Conservation (phyloP, 306 rosid genomes). For the Sesbania bispinosa region DNA sequence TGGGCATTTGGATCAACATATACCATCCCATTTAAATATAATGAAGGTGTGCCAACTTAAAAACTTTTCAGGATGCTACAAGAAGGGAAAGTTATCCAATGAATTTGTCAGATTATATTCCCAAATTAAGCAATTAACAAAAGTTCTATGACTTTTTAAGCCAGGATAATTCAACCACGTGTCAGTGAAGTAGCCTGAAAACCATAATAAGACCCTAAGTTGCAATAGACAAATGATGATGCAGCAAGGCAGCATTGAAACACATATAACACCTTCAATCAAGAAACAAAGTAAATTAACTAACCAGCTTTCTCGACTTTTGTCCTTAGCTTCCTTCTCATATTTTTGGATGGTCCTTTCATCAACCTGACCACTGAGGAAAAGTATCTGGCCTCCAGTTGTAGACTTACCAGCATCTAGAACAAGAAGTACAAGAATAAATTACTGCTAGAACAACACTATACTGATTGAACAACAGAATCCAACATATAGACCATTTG, state of each 20-base stretch:
- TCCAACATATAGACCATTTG: background rate
- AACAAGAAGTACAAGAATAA: conserved; percentile 16
- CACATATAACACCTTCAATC: background rate
- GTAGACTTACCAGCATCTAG: conserved; percentile 99
- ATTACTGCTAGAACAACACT: conserved; percentile 7
- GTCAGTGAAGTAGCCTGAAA: background rate
- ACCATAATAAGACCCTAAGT: background rate
- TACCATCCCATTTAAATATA: background rate
- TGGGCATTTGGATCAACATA: background rate
- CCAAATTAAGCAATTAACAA: background rate
- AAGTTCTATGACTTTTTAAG: background rate
- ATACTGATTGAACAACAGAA: background rate
- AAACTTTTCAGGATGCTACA: background rate
- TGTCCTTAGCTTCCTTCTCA: conserved; percentile 98
- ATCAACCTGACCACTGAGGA: conserved; percentile 95
- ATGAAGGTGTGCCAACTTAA: background rate
- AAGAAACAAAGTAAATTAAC: conserved; percentile 29
- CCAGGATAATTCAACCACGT: background rate
- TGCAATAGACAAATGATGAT: background rate
- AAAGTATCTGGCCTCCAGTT: conserved; percentile 97
- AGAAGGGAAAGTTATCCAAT: background rate
- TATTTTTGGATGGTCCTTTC: conserved; percentile 96
- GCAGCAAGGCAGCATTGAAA: background rate
- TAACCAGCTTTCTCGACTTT: conserved; percentile 99
- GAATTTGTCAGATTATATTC: background rate